A percentile compares a stretch with the other conserved stretches of the same genome.
Evolutionary conservation across 148 eudicot genomes (phyloP).

Genomic region (Cornus controversa): DNA sequence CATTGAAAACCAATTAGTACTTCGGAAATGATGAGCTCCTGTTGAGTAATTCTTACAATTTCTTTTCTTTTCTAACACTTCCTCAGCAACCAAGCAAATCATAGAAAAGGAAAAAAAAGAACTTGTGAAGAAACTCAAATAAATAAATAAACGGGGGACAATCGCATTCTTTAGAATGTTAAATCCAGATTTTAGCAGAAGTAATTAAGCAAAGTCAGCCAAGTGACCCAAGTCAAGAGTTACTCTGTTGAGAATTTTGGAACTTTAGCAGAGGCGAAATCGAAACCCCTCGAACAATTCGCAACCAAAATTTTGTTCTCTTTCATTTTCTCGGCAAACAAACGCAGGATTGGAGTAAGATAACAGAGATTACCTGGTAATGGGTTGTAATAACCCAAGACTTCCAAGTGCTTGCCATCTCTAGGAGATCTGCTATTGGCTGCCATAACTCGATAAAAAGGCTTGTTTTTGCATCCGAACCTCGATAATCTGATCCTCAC

Average conservation of each 20-base stretch:
- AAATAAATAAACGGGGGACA: neutral
- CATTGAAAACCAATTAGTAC: neutral
- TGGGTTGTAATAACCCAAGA: conserved; percentile 88
- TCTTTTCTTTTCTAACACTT: too few relatives aligned
- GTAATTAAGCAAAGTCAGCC: too few relatives aligned
- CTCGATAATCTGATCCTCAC: conserved; percentile 74
- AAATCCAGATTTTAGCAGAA: too few relatives aligned
- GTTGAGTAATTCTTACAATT: too few relatives aligned
- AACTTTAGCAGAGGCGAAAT: too few relatives aligned
- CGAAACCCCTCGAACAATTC: neutral
- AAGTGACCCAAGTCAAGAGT: too few relatives aligned
- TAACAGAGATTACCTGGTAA: conserved; percentile 61
- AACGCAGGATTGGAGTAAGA: neutral
- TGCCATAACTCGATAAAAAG: conserved; percentile 87
- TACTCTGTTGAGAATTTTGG: too few relatives aligned
- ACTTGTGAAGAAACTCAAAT: neutral
- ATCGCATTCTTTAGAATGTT: too few relatives aligned
- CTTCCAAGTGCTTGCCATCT: conserved; percentile 94
- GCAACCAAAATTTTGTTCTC: too few relatives aligned
- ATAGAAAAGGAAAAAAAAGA: too few relatives aligned
- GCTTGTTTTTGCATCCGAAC: conserved; percentile 81
- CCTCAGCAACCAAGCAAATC: neutral
- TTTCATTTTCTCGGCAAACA: neutral
- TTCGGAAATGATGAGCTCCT: too few relatives aligned
- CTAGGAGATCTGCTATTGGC: conserved; percentile 89